Conservation (phyloP, 1,284 basidiomycete genomes). For the Megacollybia platyphylla region DNA sequence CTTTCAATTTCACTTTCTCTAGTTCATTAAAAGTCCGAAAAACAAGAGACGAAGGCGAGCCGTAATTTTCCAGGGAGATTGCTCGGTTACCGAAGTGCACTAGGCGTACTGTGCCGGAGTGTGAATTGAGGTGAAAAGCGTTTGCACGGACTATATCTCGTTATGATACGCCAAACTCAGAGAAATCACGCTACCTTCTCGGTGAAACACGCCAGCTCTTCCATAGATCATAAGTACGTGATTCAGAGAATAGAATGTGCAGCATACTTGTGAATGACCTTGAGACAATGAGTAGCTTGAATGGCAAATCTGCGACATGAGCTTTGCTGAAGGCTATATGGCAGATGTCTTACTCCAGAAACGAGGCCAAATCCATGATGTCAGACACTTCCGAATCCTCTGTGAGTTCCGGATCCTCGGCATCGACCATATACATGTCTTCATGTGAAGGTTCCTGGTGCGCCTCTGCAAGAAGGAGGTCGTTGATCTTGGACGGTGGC, state of each 20-base stretch:
- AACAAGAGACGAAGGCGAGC: conserved; percentile 55
- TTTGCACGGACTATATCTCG: conserved; percentile 46
- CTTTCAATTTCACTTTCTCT: conserved; percentile 57
- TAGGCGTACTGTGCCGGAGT: conserved; percentile 52
- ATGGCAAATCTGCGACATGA: conserved; percentile 43
- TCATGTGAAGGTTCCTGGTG: conserved; percentile 27
- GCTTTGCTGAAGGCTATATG: neutral
- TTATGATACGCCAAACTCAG: neutral
- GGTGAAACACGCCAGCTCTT: conserved; percentile 45
- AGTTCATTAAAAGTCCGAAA: conserved; percentile 44
- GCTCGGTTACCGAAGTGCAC: conserved; percentile 71
- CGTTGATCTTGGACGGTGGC: conserved; percentile 52
- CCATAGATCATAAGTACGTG: conserved; percentile 5
- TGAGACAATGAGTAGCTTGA: conserved; percentile 57
- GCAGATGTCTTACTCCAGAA: conserved; percentile 43
- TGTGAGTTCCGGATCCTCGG: conserved; percentile 24
- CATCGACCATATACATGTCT: conserved; percentile 37
- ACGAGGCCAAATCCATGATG: conserved; percentile 63
- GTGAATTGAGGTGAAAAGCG: conserved; percentile 58
- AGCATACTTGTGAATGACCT: conserved; percentile 46
- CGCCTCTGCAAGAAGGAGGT: conserved; percentile 47
- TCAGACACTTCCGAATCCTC: conserved; percentile 49
- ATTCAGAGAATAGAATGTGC: conserved; percentile 1
- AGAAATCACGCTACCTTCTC: conserved; percentile 33
- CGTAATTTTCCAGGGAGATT: conserved; percentile 54